Percentiles rank a stretch among this genome's conserved stretches.
These are phyloP conservation scores for Saprolegnia diclina DNA, from an alignment of 352 stramenopile genomes.

Conservation along the genomic window DNA sequence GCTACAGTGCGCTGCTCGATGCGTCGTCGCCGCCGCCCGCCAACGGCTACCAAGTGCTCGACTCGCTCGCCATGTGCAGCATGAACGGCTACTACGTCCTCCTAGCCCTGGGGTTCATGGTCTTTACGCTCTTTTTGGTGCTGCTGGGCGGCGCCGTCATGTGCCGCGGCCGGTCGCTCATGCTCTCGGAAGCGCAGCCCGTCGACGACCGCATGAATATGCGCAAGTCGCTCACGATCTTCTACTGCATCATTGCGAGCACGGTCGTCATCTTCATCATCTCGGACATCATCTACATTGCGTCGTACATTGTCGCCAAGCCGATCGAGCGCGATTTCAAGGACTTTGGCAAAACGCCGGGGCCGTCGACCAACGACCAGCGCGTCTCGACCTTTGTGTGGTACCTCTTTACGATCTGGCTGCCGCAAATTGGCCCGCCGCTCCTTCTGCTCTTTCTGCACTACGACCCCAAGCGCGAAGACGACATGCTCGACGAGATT, in stretches of 20 bases:
- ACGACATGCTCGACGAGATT: constrained; percentile 14
- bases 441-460: constrained; percentile 78
- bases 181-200: constrained; percentile 76
- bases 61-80: constrained; percentile 58
- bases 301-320: constrained; percentile 54
- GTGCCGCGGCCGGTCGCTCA: constrained; percentile 70
- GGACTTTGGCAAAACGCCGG: background rate
- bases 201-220: constrained; percentile 58
- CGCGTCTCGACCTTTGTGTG: constrained; percentile 39
- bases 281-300: constrained; percentile 82
- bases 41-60: constrained; percentile 57
- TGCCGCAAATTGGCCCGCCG: constrained; percentile 65
- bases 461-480: constrained; percentile 30
- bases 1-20: constrained; percentile 49
- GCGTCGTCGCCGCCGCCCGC: constrained; percentile 53
- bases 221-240: constrained; percentile 79
- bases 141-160: constrained; percentile 83
- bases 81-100: constrained; percentile 80
- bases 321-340: constrained; percentile 10
- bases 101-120: constrained; percentile 69
- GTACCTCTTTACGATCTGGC: constrained; percentile 86
- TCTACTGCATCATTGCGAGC: constrained; percentile 83
- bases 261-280: constrained; percentile 84
- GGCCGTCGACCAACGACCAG: background rate
- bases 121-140: constrained; percentile 83